Evolutionary conservation across 345 rosid species (phyloP), one percentile per base, ranked within the genome.

Genomic region (Nasturtium officinale): DNA sequence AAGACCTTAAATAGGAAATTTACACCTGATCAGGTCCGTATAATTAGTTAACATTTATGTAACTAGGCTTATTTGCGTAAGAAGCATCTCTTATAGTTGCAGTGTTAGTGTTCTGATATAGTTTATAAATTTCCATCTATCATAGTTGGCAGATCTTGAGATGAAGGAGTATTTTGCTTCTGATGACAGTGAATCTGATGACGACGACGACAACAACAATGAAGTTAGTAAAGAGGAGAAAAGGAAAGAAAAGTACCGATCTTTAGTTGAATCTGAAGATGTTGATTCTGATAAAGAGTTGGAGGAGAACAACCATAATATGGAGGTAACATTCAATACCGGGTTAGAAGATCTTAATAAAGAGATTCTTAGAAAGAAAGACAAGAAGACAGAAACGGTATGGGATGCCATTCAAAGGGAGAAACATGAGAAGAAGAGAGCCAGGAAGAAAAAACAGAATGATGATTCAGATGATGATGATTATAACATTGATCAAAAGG

Each of bases 271-370:
- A 77, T 80, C 90, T 58, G 92, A 78, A 62, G 89, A 77, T 73
- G 90, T 68, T 75, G 84, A 88, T 12, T 66, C 73, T 66, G 80
- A 71, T 71, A 51, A 77, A 71, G 93, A 89, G 67, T 92, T 40
- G 68, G 92, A 84, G 61, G 90, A 83, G 69, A 80, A 83, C 50
- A 84, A 80, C 76, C 89, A 82, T 74, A 96, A 91, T 83, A 88
- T 95, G 98, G 98, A 88, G 81, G 85, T 95, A 63, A 89, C 96
- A 73, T 95, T 95, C 82, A 84, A 91, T 74, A 83, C 96, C 38
- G 99, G 89, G 57, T 83, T 95, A 75, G 99, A 95, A 82, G 94
- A 89, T 79, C 64, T 91, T 79, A 88, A 96, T 75, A 90, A 89
- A 78, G 87, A 83, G 26, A 57, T 94, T 72, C 78, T 88, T 37